Conservation (phyloP, 345 rosid genomes). For the Draba incana region DNA sequence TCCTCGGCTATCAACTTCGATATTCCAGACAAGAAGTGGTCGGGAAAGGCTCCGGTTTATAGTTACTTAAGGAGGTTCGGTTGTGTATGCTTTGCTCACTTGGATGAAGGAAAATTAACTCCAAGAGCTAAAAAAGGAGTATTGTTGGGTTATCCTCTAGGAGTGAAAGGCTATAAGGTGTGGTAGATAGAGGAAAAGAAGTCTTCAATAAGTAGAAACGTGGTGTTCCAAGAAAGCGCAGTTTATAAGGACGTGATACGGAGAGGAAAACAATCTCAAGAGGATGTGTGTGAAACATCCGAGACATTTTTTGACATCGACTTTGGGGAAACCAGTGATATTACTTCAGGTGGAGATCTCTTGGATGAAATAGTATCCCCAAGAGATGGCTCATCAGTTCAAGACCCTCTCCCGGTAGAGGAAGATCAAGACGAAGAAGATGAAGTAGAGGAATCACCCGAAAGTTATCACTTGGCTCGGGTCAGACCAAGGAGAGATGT, state of each 20-base stretch:
- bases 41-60: background rate
- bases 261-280: background rate
- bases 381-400: background rate
- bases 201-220: background rate
- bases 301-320: background rate
- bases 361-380: background rate
- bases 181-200: background rate
- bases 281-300: background rate
- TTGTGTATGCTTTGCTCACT: background rate
- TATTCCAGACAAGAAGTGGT: background rate
- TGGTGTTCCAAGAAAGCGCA: background rate
- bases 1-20: background rate
- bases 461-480: background rate
- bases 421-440: background rate
- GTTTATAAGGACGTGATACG: background rate
- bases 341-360: background rate
- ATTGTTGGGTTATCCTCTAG: background rate
- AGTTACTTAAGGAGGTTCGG: slow-evolving; percentile 1
- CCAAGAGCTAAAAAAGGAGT: background rate
- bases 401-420: background rate
- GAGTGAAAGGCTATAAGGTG: background rate
- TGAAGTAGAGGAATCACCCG: background rate
- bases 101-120: background rate
- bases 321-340: background rate
- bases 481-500: background rate